These are phyloP conservation scores for Colletotrichum sp. DNA, from an alignment of 2,329 filamentous ascomycete genomes.

Conservation along the genomic window DNA sequence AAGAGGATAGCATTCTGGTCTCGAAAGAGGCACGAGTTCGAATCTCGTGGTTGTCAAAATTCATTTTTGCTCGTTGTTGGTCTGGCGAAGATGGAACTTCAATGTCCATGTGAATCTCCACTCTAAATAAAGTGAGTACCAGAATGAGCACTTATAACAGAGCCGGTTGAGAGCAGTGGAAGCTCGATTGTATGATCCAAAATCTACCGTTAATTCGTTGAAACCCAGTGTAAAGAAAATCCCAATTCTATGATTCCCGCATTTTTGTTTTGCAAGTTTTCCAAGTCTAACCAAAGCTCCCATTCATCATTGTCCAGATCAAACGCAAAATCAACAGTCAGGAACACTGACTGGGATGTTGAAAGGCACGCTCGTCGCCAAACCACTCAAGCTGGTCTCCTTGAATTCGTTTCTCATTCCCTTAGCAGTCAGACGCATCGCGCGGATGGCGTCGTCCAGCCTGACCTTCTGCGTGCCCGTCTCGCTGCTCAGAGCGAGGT, in stretches of 20 bases:
- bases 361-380: constrained; percentile 55
- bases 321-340: constrained; percentile 43
- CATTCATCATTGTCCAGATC: not conserved
- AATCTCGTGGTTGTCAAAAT: constrained; percentile 2
- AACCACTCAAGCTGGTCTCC: constrained; percentile 54
- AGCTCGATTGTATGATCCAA: not conserved
- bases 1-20: not conserved
- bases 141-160: not conserved
- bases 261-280: not conserved
- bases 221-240: not conserved
- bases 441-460: constrained; percentile 55
- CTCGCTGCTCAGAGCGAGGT: constrained; percentile 49
- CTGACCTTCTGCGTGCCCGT: constrained; percentile 52
- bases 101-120: not conserved
- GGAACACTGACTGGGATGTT: constrained; percentile 57
- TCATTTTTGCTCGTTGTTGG: not conserved
- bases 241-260: not conserved
- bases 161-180: not conserved
- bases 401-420: constrained; percentile 60
- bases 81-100: not conserved
- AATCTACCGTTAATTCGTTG: not conserved
- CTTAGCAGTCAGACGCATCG: constrained; percentile 55
- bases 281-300: not conserved
- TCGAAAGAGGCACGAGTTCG: constrained; percentile 10
- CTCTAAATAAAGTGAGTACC: not conserved